Percentiles rank a stretch among this genome's conserved stretches.
Conservation (phyloP, 1,284 basidiomycete genomes). For the Heterobasidion occidentale region DNA sequence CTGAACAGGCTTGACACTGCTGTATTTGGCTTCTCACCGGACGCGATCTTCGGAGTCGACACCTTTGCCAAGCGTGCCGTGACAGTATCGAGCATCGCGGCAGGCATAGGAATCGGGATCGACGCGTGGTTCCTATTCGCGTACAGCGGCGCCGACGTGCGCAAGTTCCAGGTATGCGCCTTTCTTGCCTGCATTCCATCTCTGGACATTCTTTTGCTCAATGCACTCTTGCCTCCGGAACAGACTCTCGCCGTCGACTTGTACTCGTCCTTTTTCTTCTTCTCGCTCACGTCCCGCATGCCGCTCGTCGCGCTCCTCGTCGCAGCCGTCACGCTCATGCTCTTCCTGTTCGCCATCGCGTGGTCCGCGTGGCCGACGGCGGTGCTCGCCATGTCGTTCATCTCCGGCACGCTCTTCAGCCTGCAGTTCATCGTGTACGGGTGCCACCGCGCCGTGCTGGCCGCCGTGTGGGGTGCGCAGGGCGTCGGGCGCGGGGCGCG, state of each 20-base stretch:
- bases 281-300: slow-evolving; percentile 53
- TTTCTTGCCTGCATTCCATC: neutral
- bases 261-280: slow-evolving; percentile 54
- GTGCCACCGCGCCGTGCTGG: slow-evolving; percentile 22
- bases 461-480: slow-evolving; percentile 11
- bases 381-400: slow-evolving; percentile 46
- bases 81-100: slow-evolving; percentile 45
- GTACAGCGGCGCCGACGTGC: slow-evolving; percentile 38
- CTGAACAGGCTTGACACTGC: slow-evolving; percentile 22
- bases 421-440: slow-evolving; percentile 63
- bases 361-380: slow-evolving; percentile 54
- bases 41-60: slow-evolving; percentile 38
- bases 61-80: slow-evolving; percentile 37
- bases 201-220: neutral
- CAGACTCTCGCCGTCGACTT: slow-evolving; percentile 49
- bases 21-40: slow-evolving; percentile 53
- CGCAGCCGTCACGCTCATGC: slow-evolving; percentile 44
- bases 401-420: slow-evolving; percentile 46
- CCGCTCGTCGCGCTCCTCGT: slow-evolving; percentile 50
- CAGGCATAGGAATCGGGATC: slow-evolving; percentile 52
- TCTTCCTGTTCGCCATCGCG: slow-evolving; percentile 51
- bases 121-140: slow-evolving; percentile 56
- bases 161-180: slow-evolving; percentile 42
- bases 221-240: neutral
- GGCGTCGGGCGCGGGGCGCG: neutral